phyloP scores from a whole-genome alignment of 768 basidiomycete species.

The Thelephora ganbajun region DNA sequence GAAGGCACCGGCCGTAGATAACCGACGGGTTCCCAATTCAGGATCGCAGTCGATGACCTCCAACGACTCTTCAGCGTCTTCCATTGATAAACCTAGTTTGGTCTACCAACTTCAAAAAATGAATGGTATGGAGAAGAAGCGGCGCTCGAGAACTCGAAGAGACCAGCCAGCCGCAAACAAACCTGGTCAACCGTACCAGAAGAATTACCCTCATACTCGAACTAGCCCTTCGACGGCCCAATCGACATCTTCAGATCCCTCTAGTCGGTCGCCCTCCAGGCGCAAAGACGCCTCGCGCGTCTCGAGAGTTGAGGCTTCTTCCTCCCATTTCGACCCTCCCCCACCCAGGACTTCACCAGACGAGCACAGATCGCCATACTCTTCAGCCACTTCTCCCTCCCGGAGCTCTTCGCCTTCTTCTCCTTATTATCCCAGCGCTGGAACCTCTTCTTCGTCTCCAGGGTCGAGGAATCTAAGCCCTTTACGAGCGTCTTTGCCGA shows the following conservation, averaged over 20 bases:
- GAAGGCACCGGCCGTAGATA: conserved; percentile 14
- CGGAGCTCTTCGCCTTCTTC: not conserved
- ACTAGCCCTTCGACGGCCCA: not conserved
- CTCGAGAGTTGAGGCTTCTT: not conserved
- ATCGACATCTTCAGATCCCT: not conserved
- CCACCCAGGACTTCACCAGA: not conserved
- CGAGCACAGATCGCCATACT: not conserved
- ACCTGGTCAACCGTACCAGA: not conserved
- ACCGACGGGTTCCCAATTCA: conserved; percentile 15
- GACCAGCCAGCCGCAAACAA: not conserved
- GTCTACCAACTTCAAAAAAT: conserved; percentile 52
- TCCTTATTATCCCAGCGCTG: not conserved
- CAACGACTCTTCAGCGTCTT: conserved; percentile 9
- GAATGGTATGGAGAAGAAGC: conserved; percentile 57
- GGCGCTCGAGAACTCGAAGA: conserved; percentile 3
- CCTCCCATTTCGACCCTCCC: not conserved
- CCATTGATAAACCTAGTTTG: conserved; percentile 29
- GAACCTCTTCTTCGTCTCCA: not conserved
- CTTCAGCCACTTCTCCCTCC: not conserved
- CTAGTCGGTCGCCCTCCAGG: not conserved
- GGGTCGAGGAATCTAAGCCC: not conserved
- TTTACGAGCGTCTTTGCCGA: not conserved
- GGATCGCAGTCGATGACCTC: conserved; percentile 8
- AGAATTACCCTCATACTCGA: not conserved
- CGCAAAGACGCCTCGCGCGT: too few relatives aligned